Base-by-base conservation (phyloP, 164 flowering plant genomes). In the Macadamia tetraphylla region DNA sequence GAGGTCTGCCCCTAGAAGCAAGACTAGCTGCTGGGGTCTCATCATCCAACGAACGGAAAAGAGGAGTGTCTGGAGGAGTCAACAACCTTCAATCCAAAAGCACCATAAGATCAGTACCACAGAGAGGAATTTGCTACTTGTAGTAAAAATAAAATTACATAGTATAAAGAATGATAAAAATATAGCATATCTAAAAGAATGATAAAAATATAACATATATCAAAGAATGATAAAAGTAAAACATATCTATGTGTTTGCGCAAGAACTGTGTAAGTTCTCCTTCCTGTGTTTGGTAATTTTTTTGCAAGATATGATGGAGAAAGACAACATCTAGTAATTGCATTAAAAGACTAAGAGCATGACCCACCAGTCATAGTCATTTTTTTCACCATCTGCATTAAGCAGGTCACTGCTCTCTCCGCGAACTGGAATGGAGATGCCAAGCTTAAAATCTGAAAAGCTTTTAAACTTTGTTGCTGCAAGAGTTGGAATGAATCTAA, bases 61-160 rank as follows among this genome's bases (percentile, higher is more conserved):
- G 95, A n/a, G 98, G 99, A n/a, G 97, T 89, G 35, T 87, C 98
- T 0, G 99, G 99, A 67, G 99, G 99, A 77, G 99, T 95, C 65
- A 92, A 76, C 63, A 95, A 80, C 99, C 99, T 95, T 70, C 65
- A 49, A 66, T 71, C 35, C 65, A 71, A 52, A n/a, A 69, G 62
- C 62, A 62, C 43, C 63, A 62, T 64, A 7, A 7, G 46, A 57
- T 73, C 59, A 72, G 71, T 59, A 44, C 6, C 66, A 70, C 18
- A 29, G 14, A 46, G 18, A 14, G 15, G 15, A 14, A 13, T 11
- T 53, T 17, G 15, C 17, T 53, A 14, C 4, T 53, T 14, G 51
- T 46, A 46, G 51, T 46, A 35, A 5, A 35, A 10, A 1, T 4
- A 4, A 17, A 53, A 1, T 53, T 13, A 14, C 17, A 53, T 1